A percentile compares a stretch with the other conserved stretches of the same genome.
Evolutionary conservation across 2,329 filamentous ascomycete species (phyloP).

Genomic region (Trichoderma gracile): DNA sequence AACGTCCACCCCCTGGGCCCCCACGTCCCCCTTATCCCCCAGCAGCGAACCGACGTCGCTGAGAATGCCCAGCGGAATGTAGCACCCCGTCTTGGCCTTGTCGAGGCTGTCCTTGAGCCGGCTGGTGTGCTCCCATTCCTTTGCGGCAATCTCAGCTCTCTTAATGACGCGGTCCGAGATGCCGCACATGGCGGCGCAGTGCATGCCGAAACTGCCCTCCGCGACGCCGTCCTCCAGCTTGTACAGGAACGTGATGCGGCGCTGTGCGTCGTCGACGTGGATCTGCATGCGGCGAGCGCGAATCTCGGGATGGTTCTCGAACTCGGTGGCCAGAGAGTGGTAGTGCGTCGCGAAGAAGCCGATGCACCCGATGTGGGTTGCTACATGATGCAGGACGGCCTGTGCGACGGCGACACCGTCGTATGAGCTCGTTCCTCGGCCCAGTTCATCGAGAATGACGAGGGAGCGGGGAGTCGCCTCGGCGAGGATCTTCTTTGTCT

Average conservation of each 20-base stretch:
- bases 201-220: constrained; percentile 97
- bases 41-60: constrained; percentile 84
- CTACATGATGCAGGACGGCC: constrained; percentile 93
- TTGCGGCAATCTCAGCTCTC: constrained; percentile 82
- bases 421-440: constrained; percentile 91
- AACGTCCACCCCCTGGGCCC: constrained; percentile 57
- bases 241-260: constrained; percentile 95
- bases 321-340: constrained; percentile 89
- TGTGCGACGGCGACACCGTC: constrained; percentile 96
- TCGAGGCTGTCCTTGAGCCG: constrained; percentile 86
- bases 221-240: constrained; percentile 91
- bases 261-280: constrained; percentile 79
- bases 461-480: constrained; percentile 92
- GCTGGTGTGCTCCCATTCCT: constrained; percentile 93
- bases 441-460: constrained; percentile 95
- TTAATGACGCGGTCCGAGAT: constrained; percentile 82
- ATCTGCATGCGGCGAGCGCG: constrained; percentile 89
- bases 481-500: constrained; percentile 96
- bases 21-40: constrained; percentile 55
- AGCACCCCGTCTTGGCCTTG: constrained; percentile 73
- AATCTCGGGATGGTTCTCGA: constrained; percentile 86
- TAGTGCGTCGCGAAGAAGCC: constrained; percentile 99
- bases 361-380: constrained; percentile 86
- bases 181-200: constrained; percentile 97
- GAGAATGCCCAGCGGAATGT: constrained; percentile 80